These are phyloP conservation scores for Plectosphaerella sp. DNA, from an alignment of 2,329 filamentous ascomycete species.

Conservation along the genomic window DNA sequence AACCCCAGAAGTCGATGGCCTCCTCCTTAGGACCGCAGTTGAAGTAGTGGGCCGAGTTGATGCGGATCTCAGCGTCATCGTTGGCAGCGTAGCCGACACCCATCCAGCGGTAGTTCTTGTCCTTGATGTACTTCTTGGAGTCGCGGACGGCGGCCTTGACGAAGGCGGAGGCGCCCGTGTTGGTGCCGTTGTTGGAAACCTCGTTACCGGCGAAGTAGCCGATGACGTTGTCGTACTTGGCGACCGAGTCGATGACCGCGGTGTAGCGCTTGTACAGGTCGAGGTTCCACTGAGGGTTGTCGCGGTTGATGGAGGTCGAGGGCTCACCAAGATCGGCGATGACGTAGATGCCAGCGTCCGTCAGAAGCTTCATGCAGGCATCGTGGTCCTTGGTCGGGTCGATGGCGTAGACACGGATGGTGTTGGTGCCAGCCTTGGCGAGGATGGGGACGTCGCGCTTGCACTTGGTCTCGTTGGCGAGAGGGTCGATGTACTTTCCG, in stretches of 20 bases:
- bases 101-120: constrained; percentile 70
- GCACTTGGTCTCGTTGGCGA: constrained; percentile 68
- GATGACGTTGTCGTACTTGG: constrained; percentile 83
- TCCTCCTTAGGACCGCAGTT: constrained; percentile 69
- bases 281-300: constrained; percentile 73
- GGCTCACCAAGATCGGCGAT: constrained; percentile 88
- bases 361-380: constrained; percentile 78
- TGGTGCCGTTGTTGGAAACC: constrained; percentile 83
- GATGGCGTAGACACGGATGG: constrained; percentile 92
- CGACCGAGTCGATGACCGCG: constrained; percentile 74
- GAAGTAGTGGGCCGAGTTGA: constrained; percentile 84
- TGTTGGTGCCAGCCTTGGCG: constrained; percentile 76
- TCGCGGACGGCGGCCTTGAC: constrained; percentile 98
- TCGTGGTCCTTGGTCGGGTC: constrained; percentile 75
- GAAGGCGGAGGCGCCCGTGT: constrained; percentile 85
- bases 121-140: constrained; percentile 88
- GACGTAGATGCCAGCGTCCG: constrained; percentile 88
- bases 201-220: constrained; percentile 99
- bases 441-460: constrained; percentile 83
- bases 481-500: constrained; percentile 72
- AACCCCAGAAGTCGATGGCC: constrained; percentile 96
- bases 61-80: constrained; percentile 80
- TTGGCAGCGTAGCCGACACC: constrained; percentile 96
- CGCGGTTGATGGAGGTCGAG: constrained; percentile 76
- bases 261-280: constrained; percentile 78